Evolutionary conservation across 371 early-diverging fungal genomes (phyloP).

Genomic region (Syncephalis fuscata): DNA sequence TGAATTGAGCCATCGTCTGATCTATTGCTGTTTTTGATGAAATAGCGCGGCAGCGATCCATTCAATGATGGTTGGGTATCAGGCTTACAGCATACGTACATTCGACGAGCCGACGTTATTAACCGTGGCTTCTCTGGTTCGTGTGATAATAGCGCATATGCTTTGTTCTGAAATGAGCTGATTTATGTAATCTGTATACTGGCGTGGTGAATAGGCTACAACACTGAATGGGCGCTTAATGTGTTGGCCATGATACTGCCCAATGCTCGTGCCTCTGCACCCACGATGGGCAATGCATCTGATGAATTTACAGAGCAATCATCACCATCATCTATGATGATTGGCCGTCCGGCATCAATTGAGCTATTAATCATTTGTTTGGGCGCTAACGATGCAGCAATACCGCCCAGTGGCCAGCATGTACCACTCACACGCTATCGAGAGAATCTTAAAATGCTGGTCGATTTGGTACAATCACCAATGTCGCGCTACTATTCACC

Average conservation of each 20-base stretch:
- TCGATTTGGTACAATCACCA: conserved; percentile 25
- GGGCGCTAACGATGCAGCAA: conserved; percentile 71
- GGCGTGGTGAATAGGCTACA: conserved; percentile 36
- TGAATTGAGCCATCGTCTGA: too few species aligned
- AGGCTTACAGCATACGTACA: conserved; percentile 37
- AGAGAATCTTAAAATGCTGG: conserved; percentile 32
- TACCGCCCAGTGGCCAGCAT: conserved; percentile 28
- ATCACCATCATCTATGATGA: conserved; percentile 1
- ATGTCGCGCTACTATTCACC: conserved; percentile 34
- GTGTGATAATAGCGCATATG: neutral
- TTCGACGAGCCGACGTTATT: conserved; percentile 55
- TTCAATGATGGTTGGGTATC: conserved; percentile 47
- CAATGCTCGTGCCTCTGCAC: conserved; percentile 5
- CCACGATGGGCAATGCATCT: conserved; percentile 2
- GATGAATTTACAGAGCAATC: conserved; percentile 6
- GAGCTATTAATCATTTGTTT: conserved; percentile 51
- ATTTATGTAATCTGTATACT: neutral
- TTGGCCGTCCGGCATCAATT: conserved; percentile 12
- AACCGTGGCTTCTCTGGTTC: conserved; percentile 64
- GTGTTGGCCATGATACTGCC: conserved; percentile 37
- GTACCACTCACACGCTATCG: conserved; percentile 43
- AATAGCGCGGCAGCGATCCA: conserved; percentile 42
- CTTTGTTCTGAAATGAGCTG: neutral
- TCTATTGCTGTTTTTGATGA: neutral
- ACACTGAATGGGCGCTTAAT: conserved; percentile 45